phyloP scores from a whole-genome alignment of 805 yeast genomes.

The Lipomyces oligophaga region DNA sequence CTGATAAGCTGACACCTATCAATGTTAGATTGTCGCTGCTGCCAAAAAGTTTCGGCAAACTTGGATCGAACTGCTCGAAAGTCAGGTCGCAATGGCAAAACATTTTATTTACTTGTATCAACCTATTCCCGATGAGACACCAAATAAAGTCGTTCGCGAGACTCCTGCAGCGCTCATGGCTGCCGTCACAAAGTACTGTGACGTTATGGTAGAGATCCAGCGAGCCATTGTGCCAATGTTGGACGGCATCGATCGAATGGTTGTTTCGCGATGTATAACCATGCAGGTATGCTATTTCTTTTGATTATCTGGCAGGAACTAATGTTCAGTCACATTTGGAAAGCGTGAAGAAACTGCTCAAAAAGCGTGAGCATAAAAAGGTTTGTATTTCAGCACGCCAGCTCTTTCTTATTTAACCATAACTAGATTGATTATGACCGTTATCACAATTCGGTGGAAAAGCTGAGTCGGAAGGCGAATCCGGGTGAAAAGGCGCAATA shows the following conservation, averaged over 20 bases:
- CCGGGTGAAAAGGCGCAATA: constrained; percentile 35
- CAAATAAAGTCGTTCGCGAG: constrained; percentile 33
- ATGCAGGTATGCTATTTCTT: constrained; percentile 22
- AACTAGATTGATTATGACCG: constrained; percentile 38
- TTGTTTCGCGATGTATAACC: constrained; percentile 28
- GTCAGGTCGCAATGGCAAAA: constrained; percentile 28
- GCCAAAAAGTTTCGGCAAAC: constrained; percentile 29
- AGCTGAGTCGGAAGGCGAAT: constrained; percentile 31
- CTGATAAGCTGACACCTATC: neutral
- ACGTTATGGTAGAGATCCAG: constrained; percentile 28
- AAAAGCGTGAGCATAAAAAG: constrained; percentile 40
- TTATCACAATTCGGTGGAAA: constrained; percentile 35
- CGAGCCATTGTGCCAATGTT: constrained; percentile 31
- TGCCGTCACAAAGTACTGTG: constrained; percentile 33
- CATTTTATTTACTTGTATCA: constrained; percentile 29
- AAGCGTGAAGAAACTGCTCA: constrained; percentile 35
- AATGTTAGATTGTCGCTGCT: constrained; percentile 25
- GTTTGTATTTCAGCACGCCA: neutral
- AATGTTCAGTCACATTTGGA: constrained; percentile 24
- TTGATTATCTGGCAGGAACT: neutral
- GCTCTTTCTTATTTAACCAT: neutral
- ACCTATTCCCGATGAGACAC: constrained; percentile 34
- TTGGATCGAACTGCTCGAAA: constrained; percentile 31
- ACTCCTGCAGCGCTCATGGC: constrained; percentile 33
- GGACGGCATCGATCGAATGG: constrained; percentile 28